Base-by-base conservation (phyloP, 176 grass and related monocot species). In the Carex littledalei region DNA sequence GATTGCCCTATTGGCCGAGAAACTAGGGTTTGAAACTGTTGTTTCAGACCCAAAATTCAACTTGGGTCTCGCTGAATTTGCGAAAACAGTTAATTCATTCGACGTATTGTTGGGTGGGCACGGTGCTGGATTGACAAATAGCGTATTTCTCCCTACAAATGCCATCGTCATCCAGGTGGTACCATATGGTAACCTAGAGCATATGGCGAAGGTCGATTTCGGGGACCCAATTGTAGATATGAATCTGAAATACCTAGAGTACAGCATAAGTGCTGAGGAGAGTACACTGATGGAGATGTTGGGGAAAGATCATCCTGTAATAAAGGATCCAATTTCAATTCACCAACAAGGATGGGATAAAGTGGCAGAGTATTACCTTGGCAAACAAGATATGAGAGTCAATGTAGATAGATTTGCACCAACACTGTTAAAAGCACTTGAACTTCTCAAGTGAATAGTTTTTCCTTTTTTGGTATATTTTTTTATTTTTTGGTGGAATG, bases 71-170 rank as follows among this genome's bases (percentile, higher is more conserved):
- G 86, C 15, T 0, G 90, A 97, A 43, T 78, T 87, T 37, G 94
- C 94, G 0, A 34, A 56, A 17, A 8, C 3, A 8, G 91, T 94
- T 83, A 98, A 98, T 88, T 83, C 95, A 0, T 89, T 87, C 86
- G 92, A 98, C 82, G 92, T 84, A 45, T 86, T 98, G 76, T 58
- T 98, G 16, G 92, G 95, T 4, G 95, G 87, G 43, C 95, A 94
- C 45, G 95, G 95, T 14, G 95, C 95, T 1, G 92, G 95, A 21
- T 87, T 94, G 74, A 91, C 95, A 0, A 94, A 92, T 82, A 75
- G 86, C 1, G 91, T 89, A 60, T 98, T 94, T 88, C 85, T 98
- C n/a, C 95, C 95, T 8, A 55, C 84, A 0, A 83, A 86, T 0
- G 95, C 69, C 1, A 86, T 93, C 52, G 72, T 94, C 3, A 89